These are phyloP conservation scores for Holtermannia corniformis DNA, from an alignment of 768 basidiomycete genomes.

Conservation along the genomic window DNA sequence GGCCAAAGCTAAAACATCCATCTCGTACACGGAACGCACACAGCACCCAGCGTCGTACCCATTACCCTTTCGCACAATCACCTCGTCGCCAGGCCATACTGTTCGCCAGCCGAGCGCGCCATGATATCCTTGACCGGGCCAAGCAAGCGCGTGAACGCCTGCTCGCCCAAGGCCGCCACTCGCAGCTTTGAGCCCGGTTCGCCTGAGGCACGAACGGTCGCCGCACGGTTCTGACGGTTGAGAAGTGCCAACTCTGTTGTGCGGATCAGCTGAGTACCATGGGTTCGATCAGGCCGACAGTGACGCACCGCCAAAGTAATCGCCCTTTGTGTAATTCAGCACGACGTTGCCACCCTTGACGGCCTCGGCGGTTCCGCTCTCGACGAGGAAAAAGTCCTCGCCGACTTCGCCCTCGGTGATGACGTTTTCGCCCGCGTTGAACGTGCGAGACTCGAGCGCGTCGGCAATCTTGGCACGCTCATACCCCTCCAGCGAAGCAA, in stretches of 20 bases:
- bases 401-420: constrained; percentile 91
- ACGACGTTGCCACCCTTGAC: constrained; percentile 59
- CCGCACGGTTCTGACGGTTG: constrained; percentile 78
- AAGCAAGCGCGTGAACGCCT: constrained; percentile 85
- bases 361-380: constrained; percentile 82
- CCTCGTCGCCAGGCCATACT: constrained; percentile 45
- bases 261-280: not conserved
- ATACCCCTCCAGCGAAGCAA: constrained; percentile 72
- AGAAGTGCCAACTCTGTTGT: constrained; percentile 75
- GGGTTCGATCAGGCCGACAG: not conserved
- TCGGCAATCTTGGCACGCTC: constrained; percentile 97
- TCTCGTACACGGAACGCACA: too few relatives aligned
- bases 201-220: constrained; percentile 81
- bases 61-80: too few relatives aligned
- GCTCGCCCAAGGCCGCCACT: constrained; percentile 84
- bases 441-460: constrained; percentile 73
- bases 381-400: constrained; percentile 95
- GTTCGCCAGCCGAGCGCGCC: constrained; percentile 66
- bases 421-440: constrained; percentile 74
- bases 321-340: constrained; percentile 70
- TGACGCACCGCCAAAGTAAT: constrained; percentile 89
- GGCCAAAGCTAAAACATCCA: too few relatives aligned
- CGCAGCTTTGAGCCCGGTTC: constrained; percentile 54
- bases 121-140: constrained; percentile 87
- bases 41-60: too few relatives aligned